Evolutionary conservation across 305 asterid genomes (phyloP), one percentile per base, ranked within the genome.

Genomic region (Ilex paraguariensis): DNA sequence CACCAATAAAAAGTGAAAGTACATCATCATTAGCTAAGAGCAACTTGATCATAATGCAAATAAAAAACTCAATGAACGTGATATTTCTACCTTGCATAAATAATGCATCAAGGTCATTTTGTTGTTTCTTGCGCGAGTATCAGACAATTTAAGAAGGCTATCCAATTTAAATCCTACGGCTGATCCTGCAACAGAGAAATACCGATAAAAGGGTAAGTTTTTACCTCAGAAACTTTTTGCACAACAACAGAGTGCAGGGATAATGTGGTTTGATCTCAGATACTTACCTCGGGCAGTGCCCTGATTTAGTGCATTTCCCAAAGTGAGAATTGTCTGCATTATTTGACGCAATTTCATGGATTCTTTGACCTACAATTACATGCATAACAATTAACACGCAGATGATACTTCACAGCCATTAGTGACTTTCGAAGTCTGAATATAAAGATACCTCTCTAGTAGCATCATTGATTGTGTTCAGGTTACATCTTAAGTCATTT

Each of bases 81-180:
- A 54, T 17, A 57, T 60, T 70, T 71, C 68, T 80, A 92, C 97
- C 99, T 93, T 93, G 67, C 96, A 93, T 12, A 93, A 86, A 81
- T 93, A 93, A 75, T 93, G 95, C 99, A 93, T 93, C 74, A 93
- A 75, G 72, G 97, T 93, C 97, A 90, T 93, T 76, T 86, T 93
- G 83, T 86, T 93, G 85, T 93, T 93, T 77, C 84, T 90, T 60
- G 99, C 99, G 66, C 99, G 97, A 66, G 99, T 93, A 77, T 93
- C 99, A 56, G 99, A 93, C 68, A 93, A 91, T 77, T 90, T 93
- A 70, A 93, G 96, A 77, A 93, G 96, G 71, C 99, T 93, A 73
- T 93, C 99, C 87, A 93, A 78, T 82, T 93, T 93, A 72, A 93
- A 93, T 71, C 99, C 99, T 51, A 93, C 88, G 61, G 99, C 99